A percentile compares a stretch with the other conserved stretches of the same genome.
Evolutionary conservation across 176 grass and related monocot genomes (phyloP).

Genomic region (Oryza nivara): DNA sequence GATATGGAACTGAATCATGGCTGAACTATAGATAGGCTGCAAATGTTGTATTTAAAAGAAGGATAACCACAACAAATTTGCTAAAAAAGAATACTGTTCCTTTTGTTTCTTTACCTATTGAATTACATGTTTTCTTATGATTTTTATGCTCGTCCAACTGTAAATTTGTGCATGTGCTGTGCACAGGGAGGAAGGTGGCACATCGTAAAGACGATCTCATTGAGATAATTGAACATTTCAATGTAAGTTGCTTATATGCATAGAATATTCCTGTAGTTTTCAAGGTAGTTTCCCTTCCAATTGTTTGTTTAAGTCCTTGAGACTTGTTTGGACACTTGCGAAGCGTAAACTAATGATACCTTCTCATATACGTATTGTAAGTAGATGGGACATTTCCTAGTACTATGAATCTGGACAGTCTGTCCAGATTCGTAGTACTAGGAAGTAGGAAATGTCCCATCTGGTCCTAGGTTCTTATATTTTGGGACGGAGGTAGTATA

Average conservation of each 20-base stretch:
- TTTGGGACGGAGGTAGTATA: too few species aligned
- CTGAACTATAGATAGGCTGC: conserved; percentile 1
- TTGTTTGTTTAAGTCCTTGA: conserved; percentile 23
- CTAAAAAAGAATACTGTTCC: neutral
- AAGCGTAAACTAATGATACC: neutral
- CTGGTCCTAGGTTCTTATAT: too few species aligned
- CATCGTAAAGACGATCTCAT: conserved; percentile 77
- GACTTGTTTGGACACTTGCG: neutral
- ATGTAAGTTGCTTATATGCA: conserved; percentile 64
- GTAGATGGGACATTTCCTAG: too few species aligned
- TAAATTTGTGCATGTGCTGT: conserved; percentile 28
- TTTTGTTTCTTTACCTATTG: conserved; percentile 17
- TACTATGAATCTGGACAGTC: too few species aligned
- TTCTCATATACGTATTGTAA: conserved; percentile 4
- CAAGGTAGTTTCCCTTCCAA: neutral
- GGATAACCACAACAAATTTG: neutral
- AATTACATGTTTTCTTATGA: neutral
- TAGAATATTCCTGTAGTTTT: neutral
- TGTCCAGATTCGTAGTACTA: too few species aligned
- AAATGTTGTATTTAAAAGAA: neutral
- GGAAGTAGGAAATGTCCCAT: too few species aligned
- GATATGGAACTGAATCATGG: conserved; percentile 22
- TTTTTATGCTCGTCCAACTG: neutral
- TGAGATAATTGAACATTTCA: conserved; percentile 91
- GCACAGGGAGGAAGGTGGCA: conserved; percentile 77